Evolutionary conservation across 306 rosid species (phyloP).

Genomic region (Quercus agrifolia): DNA sequence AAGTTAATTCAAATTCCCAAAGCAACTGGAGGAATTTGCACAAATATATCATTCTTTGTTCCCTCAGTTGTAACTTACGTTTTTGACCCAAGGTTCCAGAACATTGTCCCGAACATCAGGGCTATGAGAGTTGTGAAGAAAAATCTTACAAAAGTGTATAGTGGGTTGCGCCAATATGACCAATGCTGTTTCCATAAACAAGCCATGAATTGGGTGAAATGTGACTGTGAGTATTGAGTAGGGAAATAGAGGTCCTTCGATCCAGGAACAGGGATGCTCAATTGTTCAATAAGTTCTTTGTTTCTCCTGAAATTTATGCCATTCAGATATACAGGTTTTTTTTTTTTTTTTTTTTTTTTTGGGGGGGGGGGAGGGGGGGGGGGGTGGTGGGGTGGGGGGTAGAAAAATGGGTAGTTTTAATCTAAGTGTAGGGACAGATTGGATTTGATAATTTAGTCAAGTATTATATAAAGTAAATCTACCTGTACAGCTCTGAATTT

Average conservation of each 20-base stretch:
- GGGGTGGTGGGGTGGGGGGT: too few relatives aligned
- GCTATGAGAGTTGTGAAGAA: slow-evolving; percentile 41
- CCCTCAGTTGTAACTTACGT: slow-evolving; percentile 21
- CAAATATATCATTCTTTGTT: background rate
- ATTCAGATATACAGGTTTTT: background rate
- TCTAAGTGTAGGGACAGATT: background rate
- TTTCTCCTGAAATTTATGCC: slow-evolving; percentile 60
- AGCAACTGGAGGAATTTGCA: background rate
- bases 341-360: too few relatives aligned
- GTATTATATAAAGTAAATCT: background rate
- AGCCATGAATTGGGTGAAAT: slow-evolving; percentile 62
- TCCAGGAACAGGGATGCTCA: slow-evolving; percentile 50
- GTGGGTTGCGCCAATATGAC: slow-evolving; percentile 60
- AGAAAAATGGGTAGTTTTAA: too few relatives aligned
- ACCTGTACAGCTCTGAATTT: slow-evolving; percentile 56
- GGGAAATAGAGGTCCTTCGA: slow-evolving; percentile 65
- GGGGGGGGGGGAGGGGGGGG: too few relatives aligned
- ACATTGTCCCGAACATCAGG: slow-evolving; percentile 42
- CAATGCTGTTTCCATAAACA: slow-evolving; percentile 76
- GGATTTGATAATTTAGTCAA: background rate
- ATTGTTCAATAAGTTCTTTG: slow-evolving; percentile 58
- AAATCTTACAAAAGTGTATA: slow-evolving; percentile 43
- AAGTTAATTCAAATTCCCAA: too few relatives aligned
- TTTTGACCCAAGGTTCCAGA: slow-evolving; percentile 46
- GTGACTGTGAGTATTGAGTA: slow-evolving; percentile 53